Conservation (phyloP, 306 rosid genomes). For the Castanea mollissima region DNA sequence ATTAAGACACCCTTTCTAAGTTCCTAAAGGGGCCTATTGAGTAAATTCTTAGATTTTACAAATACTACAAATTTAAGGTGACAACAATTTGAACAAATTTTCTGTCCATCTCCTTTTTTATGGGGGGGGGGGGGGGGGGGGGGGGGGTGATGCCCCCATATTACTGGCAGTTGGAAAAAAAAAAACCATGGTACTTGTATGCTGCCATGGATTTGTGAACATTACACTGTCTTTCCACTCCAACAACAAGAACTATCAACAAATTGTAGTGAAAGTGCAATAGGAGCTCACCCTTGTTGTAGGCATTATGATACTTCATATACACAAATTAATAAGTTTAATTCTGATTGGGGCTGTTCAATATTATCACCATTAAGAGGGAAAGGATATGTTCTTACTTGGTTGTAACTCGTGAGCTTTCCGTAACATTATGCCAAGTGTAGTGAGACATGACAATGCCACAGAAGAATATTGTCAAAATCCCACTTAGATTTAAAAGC, state of each 20-base stretch:
- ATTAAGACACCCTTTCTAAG: not conserved
- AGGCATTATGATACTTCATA: not conserved
- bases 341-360: not conserved
- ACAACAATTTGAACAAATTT: too few relatives aligned
- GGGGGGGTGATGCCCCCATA: too few relatives aligned
- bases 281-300: not conserved
- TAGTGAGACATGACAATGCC: conserved; percentile 90
- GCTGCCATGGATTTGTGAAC: not conserved
- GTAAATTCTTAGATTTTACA: not conserved
- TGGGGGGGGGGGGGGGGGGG: too few relatives aligned
- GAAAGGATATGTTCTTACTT: conserved; percentile 43
- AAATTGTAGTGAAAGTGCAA: not conserved
- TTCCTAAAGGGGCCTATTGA: not conserved
- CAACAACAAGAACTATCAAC: not conserved
- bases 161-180: too few relatives aligned
- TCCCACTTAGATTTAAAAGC: conserved; percentile 80
- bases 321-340: not conserved
- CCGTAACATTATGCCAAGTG: conserved; percentile 88
- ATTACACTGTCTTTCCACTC: not conserved
- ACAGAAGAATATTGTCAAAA: conserved; percentile 82
- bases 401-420: conserved; percentile 84
- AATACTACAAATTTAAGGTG: too few relatives aligned
- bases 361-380: not conserved
- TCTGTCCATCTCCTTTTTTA: too few relatives aligned
- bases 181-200: too few relatives aligned